These are phyloP conservation scores for Gossypium thurberi DNA, from an alignment of 345 rosid species.

Conservation along the genomic window DNA sequence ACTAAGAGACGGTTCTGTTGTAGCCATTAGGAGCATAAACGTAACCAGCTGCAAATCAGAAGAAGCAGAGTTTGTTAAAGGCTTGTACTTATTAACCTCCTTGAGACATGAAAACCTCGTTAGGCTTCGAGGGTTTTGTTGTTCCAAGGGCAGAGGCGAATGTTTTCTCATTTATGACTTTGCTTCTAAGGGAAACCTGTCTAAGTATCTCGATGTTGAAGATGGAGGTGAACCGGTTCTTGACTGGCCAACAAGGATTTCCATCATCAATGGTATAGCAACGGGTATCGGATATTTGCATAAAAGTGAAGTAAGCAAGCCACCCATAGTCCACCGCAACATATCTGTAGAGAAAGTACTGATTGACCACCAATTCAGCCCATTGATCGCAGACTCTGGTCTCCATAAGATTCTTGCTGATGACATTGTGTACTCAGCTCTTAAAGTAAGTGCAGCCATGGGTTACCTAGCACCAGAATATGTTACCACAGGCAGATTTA, in stretches of 20 bases:
- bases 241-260: constrained; percentile 67
- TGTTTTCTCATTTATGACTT: constrained; percentile 81
- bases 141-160: constrained; percentile 80
- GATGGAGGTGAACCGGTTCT: constrained; percentile 44
- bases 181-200: constrained; percentile 66
- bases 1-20: constrained; percentile 67
- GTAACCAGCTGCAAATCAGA: constrained; percentile 84
- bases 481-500: constrained; percentile 75
- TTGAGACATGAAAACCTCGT: constrained; percentile 69
- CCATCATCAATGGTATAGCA: constrained; percentile 80
- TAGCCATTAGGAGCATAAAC: constrained; percentile 74
- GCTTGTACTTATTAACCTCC: constrained; percentile 62
- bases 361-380: constrained; percentile 64
- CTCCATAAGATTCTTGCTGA: constrained; percentile 80
- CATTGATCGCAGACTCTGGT: constrained; percentile 80
- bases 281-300: constrained; percentile 78
- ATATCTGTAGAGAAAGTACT: constrained; percentile 77
- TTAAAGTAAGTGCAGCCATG: constrained; percentile 93
- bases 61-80: constrained; percentile 74
- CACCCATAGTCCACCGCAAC: constrained; percentile 59
- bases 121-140: constrained; percentile 79
- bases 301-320: constrained; percentile 46
- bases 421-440: constrained; percentile 72
- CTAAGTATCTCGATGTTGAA: constrained; percentile 63
- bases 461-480: constrained; percentile 97